Evolutionary conservation across 2,329 filamentous ascomycete genomes (phyloP).

Genomic region (Chrysosporium queenslandicum): DNA sequence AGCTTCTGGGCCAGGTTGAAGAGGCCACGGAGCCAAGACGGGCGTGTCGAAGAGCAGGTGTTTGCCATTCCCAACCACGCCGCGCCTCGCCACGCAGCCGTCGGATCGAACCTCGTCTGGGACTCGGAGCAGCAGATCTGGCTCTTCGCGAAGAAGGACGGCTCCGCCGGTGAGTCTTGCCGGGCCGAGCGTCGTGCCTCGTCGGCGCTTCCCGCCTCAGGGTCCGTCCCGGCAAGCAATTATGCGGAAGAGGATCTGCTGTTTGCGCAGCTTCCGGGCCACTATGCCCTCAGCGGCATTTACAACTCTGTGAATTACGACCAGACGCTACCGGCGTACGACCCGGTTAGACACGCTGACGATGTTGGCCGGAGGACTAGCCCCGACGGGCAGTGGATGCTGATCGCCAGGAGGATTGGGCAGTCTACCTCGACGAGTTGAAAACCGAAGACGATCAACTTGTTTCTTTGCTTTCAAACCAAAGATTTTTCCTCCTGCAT

Average conservation of each 20-base stretch:
- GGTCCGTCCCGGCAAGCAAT: background rate
- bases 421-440: slow-evolving; percentile 3
- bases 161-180: background rate
- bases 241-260: slow-evolving; percentile 16
- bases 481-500: background rate
- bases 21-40: slow-evolving; percentile 2
- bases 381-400: slow-evolving; percentile 15
- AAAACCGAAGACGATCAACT: background rate
- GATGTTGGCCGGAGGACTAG: slow-evolving; percentile 14
- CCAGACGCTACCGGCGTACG: slow-evolving; percentile 12
- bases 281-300: slow-evolving; percentile 12
- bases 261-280: slow-evolving; percentile 17
- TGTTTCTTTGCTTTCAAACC: background rate
- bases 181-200: background rate
- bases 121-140: slow-evolving; percentile 15
- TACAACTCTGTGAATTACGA: slow-evolving; percentile 12
- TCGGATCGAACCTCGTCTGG: slow-evolving; percentile 16
- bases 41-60: background rate
- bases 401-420: slow-evolving; percentile 10
- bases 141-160: slow-evolving; percentile 11
- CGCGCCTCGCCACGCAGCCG: slow-evolving; percentile 11
- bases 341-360: slow-evolving; percentile 4
- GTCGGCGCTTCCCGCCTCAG: background rate
- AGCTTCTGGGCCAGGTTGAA: slow-evolving; percentile 8
- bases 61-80: slow-evolving; percentile 4